Percentiles rank a stretch among this genome's conserved stretches.
These are phyloP conservation scores for Citrus cavaleriei DNA, from an alignment of 345 rosid genomes.

Conservation along the genomic window DNA sequence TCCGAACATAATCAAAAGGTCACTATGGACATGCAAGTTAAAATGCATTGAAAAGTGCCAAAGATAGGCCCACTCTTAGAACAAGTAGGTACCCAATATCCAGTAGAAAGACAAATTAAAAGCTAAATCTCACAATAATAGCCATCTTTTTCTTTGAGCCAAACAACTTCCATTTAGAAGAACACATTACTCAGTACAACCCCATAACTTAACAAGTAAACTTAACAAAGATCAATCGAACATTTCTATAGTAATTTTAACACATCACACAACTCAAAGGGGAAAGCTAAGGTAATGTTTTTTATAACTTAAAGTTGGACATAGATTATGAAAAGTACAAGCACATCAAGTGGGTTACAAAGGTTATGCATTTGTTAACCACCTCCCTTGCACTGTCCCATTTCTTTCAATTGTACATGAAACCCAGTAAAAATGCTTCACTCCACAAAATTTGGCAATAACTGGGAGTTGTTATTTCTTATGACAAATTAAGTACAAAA, in stretches of 20 bases:
- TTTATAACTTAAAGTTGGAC: background rate
- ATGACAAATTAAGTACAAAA: background rate
- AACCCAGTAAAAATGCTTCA: background rate
- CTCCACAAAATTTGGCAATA: background rate
- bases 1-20: background rate
- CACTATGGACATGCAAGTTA: background rate
- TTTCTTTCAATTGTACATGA: background rate
- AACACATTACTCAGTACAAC: background rate
- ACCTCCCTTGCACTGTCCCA: background rate
- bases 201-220: background rate
- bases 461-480: background rate
- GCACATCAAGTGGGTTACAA: background rate
- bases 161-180: background rate
- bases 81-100: background rate
- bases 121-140: background rate
- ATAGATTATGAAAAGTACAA: background rate
- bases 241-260: background rate
- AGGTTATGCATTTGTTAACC: background rate
- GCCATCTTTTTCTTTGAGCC: background rate
- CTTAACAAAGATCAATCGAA: background rate
- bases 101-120: background rate
- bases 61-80: background rate
- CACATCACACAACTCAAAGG: background rate
- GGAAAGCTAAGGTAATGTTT: background rate
- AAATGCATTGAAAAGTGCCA: background rate